These are phyloP conservation scores for Sarcomyxa edulis DNA, from an alignment of 768 basidiomycete genomes.

Conservation along the genomic window DNA sequence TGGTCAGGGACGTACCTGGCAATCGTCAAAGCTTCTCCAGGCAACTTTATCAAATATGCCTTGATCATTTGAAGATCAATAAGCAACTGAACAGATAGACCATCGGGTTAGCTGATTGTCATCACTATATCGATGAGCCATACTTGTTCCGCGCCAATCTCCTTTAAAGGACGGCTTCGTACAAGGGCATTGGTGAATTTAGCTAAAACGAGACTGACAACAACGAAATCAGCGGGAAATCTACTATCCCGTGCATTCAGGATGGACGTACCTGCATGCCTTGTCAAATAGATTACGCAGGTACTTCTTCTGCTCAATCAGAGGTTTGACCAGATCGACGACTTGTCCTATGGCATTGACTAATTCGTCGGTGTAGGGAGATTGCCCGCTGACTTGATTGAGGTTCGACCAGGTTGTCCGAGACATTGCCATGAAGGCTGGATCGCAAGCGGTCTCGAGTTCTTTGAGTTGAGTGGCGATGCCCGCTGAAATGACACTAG, in stretches of 20 bases:
- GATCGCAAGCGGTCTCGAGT: conserved; percentile 80
- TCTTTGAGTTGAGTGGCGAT: conserved; percentile 79
- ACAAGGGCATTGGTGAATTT: conserved; percentile 90
- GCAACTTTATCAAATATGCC: conserved; percentile 75
- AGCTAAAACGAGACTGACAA: conserved; percentile 67
- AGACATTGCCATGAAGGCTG: conserved; percentile 69
- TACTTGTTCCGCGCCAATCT: conserved; percentile 95
- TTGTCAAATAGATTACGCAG: conserved; percentile 91
- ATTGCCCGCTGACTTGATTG: conserved; percentile 84
- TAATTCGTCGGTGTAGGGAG: conserved; percentile 75
- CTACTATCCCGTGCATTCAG: too few species aligned
- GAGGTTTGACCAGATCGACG: conserved; percentile 68
- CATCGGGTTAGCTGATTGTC: neutral
- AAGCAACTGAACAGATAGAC: conserved; percentile 52
- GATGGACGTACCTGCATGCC: conserved; percentile 65
- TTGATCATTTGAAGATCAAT: conserved; percentile 90
- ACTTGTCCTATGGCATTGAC: conserved; percentile 71
- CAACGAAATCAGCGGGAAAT: conserved; percentile 1
- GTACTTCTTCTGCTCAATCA: conserved; percentile 94
- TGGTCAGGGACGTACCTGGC: conserved; percentile 36
- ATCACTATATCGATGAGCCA: neutral
- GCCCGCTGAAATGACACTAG: conserved; percentile 80
- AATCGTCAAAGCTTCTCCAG: conserved; percentile 60
- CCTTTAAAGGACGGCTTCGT: conserved; percentile 83
- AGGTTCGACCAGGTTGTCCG: conserved; percentile 74